Percentiles rank a stretch among this genome's conserved stretches.
These are phyloP conservation scores for Ramaria sp. DNA, from an alignment of 768 basidiomycete species.

Conservation along the genomic window DNA sequence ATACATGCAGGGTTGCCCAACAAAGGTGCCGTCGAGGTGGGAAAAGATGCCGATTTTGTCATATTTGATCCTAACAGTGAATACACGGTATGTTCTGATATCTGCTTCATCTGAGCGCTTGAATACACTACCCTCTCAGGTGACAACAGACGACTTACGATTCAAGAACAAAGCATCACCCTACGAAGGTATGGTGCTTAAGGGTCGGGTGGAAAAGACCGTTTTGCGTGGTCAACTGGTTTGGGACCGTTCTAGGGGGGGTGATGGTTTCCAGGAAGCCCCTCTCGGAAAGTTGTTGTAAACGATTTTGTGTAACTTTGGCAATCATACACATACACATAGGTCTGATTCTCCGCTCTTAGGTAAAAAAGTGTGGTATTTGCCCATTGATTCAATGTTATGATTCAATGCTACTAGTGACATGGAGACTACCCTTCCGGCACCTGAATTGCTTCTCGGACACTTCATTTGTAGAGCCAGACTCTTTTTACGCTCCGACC, in stretches of 20 bases:
- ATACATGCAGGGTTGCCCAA: conserved; percentile 63
- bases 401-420: too few relatives aligned
- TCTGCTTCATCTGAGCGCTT: background rate
- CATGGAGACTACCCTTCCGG: too few relatives aligned
- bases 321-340: too few relatives aligned
- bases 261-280: background rate
- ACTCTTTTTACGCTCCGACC: too few relatives aligned
- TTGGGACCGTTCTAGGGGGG: conserved; percentile 32
- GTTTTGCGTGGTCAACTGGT: conserved; percentile 68
- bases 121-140: conserved; percentile 31
- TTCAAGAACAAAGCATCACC: conserved; percentile 96
- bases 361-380: too few relatives aligned
- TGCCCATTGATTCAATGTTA: too few relatives aligned
- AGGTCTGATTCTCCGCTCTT: too few relatives aligned
- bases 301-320: too few relatives aligned
- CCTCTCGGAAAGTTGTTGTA: background rate
- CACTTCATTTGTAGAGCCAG: too few relatives aligned
- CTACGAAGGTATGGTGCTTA: conserved; percentile 65
- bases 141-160: conserved; percentile 57
- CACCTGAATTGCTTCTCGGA: too few relatives aligned
- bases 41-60: conserved; percentile 79
- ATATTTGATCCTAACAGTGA: conserved; percentile 63
- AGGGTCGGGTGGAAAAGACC: conserved; percentile 65
- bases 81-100: conserved; percentile 28
- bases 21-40: conserved; percentile 68